These are phyloP conservation scores for Breynia disticha DNA, from an alignment of 441 rosid species.

Conservation along the genomic window DNA sequence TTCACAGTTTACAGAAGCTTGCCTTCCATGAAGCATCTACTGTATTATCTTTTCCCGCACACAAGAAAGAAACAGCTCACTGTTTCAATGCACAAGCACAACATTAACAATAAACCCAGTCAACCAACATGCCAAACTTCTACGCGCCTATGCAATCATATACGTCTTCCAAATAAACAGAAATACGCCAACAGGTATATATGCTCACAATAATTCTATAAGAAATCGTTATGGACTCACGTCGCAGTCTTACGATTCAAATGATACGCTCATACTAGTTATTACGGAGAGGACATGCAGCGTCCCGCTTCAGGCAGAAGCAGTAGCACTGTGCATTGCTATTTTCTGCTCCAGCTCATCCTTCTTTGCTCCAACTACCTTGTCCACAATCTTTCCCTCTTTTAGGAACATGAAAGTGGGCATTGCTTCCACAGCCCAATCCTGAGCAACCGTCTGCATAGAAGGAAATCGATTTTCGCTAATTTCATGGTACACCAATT, in stretches of 20 bases:
- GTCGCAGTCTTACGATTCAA: neutral
- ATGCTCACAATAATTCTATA: neutral
- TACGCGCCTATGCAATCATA: neutral
- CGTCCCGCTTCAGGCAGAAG: conserved; percentile 18
- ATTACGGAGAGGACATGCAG: neutral
- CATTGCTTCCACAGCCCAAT: conserved; percentile 86
- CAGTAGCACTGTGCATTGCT: conserved; percentile 47
- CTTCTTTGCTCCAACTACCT: conserved; percentile 82
- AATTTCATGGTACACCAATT: too few species aligned
- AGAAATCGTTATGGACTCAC: neutral
- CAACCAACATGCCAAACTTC: neutral
- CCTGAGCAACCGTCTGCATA: conserved; percentile 62
- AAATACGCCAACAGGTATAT: neutral
- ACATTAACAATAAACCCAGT: neutral
- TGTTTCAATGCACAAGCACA: neutral
- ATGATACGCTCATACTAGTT: neutral
- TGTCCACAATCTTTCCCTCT: conserved; percentile 67
- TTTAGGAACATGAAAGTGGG: conserved; percentile 80
- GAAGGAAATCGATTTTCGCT: neutral
- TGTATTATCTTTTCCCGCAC: too few species aligned
- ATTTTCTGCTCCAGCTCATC: conserved; percentile 57
- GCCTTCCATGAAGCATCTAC: too few species aligned
- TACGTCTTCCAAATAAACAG: neutral
- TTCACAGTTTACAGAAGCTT: too few species aligned
- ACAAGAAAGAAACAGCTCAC: too few species aligned